A percentile compares a stretch with the other conserved stretches of the same genome.
phyloP scores from a whole-genome alignment of 176 grass and related monocot species.

The Aegilops speltoides region DNA sequence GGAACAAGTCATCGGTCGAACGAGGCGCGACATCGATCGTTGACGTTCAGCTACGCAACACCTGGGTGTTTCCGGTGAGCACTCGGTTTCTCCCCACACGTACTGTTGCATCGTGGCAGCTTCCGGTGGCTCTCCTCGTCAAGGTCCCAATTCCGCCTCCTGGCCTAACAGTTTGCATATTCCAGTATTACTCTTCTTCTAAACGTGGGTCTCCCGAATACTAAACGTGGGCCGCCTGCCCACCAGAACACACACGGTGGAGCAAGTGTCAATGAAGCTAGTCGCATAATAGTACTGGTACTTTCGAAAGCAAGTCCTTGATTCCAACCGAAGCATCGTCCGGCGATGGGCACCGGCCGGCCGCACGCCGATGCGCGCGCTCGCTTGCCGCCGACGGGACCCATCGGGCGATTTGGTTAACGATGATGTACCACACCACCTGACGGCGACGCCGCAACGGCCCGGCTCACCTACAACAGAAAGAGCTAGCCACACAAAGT shows the following conservation, averaged over 20 bases:
- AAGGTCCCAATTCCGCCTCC: neutral
- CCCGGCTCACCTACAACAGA: conserved; percentile 16
- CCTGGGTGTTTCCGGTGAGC: neutral
- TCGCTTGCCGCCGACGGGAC: neutral
- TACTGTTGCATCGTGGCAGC: neutral
- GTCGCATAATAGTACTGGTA: neutral
- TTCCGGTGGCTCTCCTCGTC: neutral
- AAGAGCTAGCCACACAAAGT: conserved; percentile 1
- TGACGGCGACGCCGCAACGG: conserved; percentile 15
- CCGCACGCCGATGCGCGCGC: neutral
- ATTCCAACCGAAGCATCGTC: conserved; percentile 15
- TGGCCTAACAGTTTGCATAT: conserved; percentile 28
- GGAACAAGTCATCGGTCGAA: neutral
- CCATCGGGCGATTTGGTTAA: neutral
- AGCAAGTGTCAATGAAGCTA: neutral
- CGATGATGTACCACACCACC: neutral
- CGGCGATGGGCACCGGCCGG: neutral
- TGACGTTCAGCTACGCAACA: conserved; percentile 1
- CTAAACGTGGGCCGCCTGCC: neutral
- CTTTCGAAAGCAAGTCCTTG: neutral
- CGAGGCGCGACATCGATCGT: neutral
- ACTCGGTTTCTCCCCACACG: neutral
- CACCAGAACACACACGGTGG: neutral
- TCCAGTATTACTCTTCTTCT: conserved; percentile 24
- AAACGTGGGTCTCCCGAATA: conserved; percentile 28